A percentile compares a stretch with the other conserved stretches of the same genome.
phyloP scores from a whole-genome alignment of 371 early-diverging fungal species.

The Lichtheimia hyalospora region DNA sequence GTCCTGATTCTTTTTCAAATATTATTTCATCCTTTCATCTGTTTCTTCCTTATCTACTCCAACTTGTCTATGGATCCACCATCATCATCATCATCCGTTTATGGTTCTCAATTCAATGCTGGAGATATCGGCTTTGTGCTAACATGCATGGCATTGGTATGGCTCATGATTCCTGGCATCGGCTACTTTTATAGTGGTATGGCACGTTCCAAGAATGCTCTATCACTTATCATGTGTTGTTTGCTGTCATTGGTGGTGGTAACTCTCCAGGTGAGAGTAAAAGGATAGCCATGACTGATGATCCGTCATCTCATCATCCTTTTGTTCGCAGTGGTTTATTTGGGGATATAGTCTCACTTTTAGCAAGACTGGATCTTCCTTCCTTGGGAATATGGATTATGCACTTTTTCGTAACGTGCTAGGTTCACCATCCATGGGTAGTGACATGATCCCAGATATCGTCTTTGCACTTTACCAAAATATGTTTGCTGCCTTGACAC shows the following conservation, averaged over 20 bases:
- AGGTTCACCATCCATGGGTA: constrained; percentile 56
- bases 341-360: constrained; percentile 92
- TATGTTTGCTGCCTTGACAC: constrained; percentile 86
- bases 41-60: constrained; percentile 3
- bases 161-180: constrained; percentile 84
- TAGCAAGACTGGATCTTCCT: constrained; percentile 52
- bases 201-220: constrained; percentile 81
- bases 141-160: constrained; percentile 73
- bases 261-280: constrained; percentile 40
- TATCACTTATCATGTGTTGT: constrained; percentile 71
- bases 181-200: constrained; percentile 93
- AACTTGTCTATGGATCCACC: not conserved
- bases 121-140: constrained; percentile 78
- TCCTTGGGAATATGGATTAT: constrained; percentile 82
- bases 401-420: constrained; percentile 67
- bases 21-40: no score
- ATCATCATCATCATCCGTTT: not conserved
- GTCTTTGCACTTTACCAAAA: constrained; percentile 68
- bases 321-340: constrained; percentile 70
- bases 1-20: no score
- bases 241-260: constrained; percentile 72
- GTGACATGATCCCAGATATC: constrained; percentile 62
- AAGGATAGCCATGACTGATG: not conserved
- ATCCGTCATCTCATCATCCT: not conserved
- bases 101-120: constrained; percentile 18